phyloP scores from a whole-genome alignment of 805 yeast genomes.

The Huiozyma naganishii region DNA sequence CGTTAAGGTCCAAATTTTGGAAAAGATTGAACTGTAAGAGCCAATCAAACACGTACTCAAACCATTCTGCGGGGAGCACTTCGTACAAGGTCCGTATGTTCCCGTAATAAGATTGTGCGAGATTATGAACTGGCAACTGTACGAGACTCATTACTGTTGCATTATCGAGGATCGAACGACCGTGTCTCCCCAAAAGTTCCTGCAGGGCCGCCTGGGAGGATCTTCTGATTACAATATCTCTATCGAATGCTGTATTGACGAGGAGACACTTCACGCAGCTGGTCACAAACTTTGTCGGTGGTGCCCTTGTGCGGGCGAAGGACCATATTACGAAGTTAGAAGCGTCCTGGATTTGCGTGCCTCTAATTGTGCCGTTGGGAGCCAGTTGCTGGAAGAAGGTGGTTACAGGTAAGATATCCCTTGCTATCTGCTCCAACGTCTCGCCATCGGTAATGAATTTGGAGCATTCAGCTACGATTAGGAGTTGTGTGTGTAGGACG shows the following conservation, averaged over 20 bases:
- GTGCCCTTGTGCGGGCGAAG: constrained; percentile 32
- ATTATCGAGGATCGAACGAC: constrained; percentile 23
- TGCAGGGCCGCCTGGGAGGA: constrained; percentile 84
- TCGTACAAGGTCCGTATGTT: constrained; percentile 26
- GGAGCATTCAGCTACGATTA: constrained; percentile 28
- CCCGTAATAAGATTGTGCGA: constrained; percentile 31
- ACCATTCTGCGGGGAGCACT: constrained; percentile 9
- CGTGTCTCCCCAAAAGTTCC: constrained; percentile 70
- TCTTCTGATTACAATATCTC: constrained; percentile 61
- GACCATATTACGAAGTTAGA: constrained; percentile 85
- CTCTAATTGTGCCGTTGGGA: constrained; percentile 38
- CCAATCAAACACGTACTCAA: constrained; percentile 18
- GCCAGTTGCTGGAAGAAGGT: constrained; percentile 49
- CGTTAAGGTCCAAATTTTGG: constrained; percentile 10
- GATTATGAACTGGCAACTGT: constrained; percentile 46
- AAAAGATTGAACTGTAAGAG: constrained; percentile 12
- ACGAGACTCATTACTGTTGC: constrained; percentile 35
- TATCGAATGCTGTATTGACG: constrained; percentile 52
- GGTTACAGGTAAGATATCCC: constrained; percentile 32
- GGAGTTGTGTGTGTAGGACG: constrained; percentile 26
- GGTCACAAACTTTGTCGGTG: constrained; percentile 9
- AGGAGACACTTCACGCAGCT: constrained; percentile 31
- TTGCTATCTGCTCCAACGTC: constrained; percentile 2
- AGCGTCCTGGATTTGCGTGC: constrained; percentile 70
- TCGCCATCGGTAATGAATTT: constrained; percentile 10